A percentile compares a stretch with the other conserved stretches of the same genome.
These are phyloP conservation scores for Dictyostelium brefeldianum DNA, from an alignment of 78 protist species.

Conservation along the genomic window DNA sequence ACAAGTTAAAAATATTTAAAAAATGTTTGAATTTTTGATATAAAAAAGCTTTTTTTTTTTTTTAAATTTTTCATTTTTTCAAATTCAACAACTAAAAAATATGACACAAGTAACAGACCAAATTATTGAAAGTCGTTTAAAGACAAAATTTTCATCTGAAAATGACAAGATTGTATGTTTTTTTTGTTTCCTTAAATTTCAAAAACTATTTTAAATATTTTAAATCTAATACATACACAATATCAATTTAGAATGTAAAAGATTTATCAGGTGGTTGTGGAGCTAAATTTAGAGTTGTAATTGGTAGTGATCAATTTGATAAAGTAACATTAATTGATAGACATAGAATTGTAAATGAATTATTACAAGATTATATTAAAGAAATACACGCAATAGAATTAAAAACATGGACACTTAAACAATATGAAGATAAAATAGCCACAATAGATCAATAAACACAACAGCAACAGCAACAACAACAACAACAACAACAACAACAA, in stretches of 20 bases:
- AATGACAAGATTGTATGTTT: constrained; percentile 17
- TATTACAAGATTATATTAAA: constrained; percentile 28
- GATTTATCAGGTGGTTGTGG: constrained; percentile 81
- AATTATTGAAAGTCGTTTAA: not conserved
- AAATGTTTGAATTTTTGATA: no score
- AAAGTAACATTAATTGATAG: constrained; percentile 76
- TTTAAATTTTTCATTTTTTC: no score
- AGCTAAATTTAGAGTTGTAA: constrained; percentile 67
- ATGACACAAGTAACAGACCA: not conserved
- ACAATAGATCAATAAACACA: no score
- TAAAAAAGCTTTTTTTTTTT: no score
- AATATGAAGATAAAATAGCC: constrained; percentile 47
- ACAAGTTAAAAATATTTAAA: no score
- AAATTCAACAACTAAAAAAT: no score
- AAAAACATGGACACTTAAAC: constrained; percentile 59
- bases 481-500: no score
- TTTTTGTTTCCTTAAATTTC: not conserved
- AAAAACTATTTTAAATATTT: not conserved
- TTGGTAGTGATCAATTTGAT: constrained; percentile 78
- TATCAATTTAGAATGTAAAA: not conserved
- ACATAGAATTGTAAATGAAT: constrained; percentile 85
- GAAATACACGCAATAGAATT: constrained; percentile 46
- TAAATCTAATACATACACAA: no score
- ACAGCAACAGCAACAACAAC: no score
- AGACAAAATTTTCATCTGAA: not conserved